phyloP scores from a whole-genome alignment of 2,329 filamentous ascomycete species.

The Calonectria hawksworthii region DNA sequence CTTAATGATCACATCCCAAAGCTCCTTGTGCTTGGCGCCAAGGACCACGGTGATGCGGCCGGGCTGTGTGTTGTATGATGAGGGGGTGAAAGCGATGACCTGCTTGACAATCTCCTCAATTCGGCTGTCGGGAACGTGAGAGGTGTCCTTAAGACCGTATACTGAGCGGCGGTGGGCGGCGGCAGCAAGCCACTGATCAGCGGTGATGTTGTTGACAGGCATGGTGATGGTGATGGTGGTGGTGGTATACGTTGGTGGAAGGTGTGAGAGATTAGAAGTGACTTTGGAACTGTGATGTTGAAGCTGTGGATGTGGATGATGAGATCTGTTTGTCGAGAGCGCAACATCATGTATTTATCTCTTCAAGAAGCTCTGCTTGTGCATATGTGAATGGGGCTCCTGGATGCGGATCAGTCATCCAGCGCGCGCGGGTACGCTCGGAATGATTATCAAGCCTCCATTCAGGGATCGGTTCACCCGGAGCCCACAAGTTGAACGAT shows the following conservation, averaged over 20 bases:
- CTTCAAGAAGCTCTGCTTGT: background rate
- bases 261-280: background rate
- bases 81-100: conserved; percentile 39
- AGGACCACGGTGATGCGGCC: conserved; percentile 38
- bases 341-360: background rate
- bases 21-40: conserved; percentile 40
- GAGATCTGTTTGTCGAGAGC: background rate
- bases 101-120: conserved; percentile 47
- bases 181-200: conserved; percentile 46
- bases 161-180: conserved; percentile 47
- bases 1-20: conserved; percentile 39
- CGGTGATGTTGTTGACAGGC: conserved; percentile 21
- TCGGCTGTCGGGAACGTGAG: conserved; percentile 46
- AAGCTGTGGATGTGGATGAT: background rate
- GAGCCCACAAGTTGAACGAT: background rate
- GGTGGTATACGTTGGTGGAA: background rate
- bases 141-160: conserved; percentile 45
- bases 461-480: background rate
- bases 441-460: background rate
- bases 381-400: background rate
- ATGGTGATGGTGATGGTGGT: background rate
- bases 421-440: background rate
- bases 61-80: conserved; percentile 44
- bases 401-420: background rate
- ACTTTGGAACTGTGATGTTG: background rate